These are phyloP conservation scores for Tolypocladium nubicola DNA, from an alignment of 2,329 filamentous ascomycete species.

Conservation along the genomic window DNA sequence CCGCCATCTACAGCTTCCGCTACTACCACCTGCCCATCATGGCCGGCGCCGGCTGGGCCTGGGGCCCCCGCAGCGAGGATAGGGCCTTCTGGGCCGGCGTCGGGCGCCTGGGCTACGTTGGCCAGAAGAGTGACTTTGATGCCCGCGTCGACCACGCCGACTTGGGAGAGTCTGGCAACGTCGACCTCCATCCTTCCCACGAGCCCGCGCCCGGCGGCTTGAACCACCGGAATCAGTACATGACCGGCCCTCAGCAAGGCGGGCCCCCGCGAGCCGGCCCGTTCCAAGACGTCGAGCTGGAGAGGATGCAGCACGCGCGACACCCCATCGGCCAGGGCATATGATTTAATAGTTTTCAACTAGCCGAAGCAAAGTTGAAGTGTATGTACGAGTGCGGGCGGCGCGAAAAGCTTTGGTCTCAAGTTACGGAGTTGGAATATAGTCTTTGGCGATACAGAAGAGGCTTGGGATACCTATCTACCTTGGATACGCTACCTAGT, in stretches of 20 bases:
- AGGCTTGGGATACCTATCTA: not conserved
- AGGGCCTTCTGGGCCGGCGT: constrained; percentile 73
- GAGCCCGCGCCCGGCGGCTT: constrained; percentile 2
- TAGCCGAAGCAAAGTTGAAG: not conserved
- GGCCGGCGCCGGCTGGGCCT: constrained; percentile 75
- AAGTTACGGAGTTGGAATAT: not conserved
- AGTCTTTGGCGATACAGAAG: not conserved
- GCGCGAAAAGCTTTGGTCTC: not conserved
- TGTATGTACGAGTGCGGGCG: not conserved
- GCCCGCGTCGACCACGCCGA: constrained; percentile 11
- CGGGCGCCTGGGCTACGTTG: constrained; percentile 47
- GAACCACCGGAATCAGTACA: constrained; percentile 6
- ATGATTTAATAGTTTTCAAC: not conserved
- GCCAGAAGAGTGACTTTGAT: constrained; percentile 21
- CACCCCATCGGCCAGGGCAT: not conserved
- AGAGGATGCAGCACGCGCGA: constrained; percentile 7
- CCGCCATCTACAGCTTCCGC: constrained; percentile 65
- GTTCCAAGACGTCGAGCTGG: constrained; percentile 23
- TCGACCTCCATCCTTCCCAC: constrained; percentile 4
- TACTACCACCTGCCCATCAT: constrained; percentile 75
- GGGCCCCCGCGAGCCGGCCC: not conserved
- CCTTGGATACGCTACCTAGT: not conserved
- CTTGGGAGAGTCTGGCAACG: constrained; percentile 15
- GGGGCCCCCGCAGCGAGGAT: constrained; percentile 64
- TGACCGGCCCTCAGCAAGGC: not conserved